phyloP scores from a whole-genome alignment of 1,139 yeast species.

The Nakaseomyces nivariensis region DNA sequence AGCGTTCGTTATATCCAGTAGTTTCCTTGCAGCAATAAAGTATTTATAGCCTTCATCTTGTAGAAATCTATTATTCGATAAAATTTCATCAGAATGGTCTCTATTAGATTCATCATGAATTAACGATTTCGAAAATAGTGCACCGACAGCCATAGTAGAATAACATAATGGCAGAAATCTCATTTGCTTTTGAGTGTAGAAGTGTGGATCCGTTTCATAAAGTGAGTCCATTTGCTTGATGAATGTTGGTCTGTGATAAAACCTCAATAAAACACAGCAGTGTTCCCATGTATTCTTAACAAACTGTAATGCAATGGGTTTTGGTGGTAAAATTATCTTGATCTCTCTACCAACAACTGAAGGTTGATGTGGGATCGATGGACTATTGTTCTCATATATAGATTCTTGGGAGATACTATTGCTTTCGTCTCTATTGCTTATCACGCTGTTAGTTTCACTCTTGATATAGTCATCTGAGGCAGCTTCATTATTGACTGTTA shows the following conservation, averaged over 20 bases:
- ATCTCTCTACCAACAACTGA: slow-evolving; percentile 38
- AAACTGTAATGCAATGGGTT: slow-evolving; percentile 61
- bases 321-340: slow-evolving; percentile 65
- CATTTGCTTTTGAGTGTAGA: slow-evolving; percentile 60
- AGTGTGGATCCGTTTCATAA: slow-evolving; percentile 55
- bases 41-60: slow-evolving; percentile 82
- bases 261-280: slow-evolving; percentile 78
- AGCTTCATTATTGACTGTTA: slow-evolving; percentile 5
- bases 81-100: slow-evolving; percentile 12
- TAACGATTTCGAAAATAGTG: slow-evolving; percentile 45
- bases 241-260: slow-evolving; percentile 80
- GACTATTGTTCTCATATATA: slow-evolving; percentile 23
- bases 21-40: slow-evolving; percentile 76
- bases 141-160: slow-evolving; percentile 67
- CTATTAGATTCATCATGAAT: slow-evolving; percentile 45
- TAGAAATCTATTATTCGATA: slow-evolving; percentile 36
- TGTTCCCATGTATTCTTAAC: slow-evolving; percentile 78
- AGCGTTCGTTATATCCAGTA: slow-evolving; percentile 66
- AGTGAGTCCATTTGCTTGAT: slow-evolving; percentile 49
- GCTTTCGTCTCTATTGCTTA: slow-evolving; percentile 4
- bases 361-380: slow-evolving; percentile 29
- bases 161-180: slow-evolving; percentile 66
- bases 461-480: neutral
- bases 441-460: slow-evolving; percentile 5
- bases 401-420: slow-evolving; percentile 6